Conservation (phyloP, 148 eudicot genomes). For the Vaccinium darrowii region DNA sequence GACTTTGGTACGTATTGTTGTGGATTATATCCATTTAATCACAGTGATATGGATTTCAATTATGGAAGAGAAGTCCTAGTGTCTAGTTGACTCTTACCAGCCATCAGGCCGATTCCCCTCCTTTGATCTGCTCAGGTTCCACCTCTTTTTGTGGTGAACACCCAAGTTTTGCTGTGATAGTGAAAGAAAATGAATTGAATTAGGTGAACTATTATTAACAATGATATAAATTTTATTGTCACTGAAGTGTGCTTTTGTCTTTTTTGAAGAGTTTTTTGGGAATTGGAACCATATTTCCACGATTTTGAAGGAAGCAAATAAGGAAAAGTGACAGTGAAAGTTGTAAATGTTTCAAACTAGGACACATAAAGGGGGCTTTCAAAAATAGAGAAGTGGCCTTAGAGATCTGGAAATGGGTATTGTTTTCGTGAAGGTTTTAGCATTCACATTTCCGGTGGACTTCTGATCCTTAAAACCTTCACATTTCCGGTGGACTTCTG, state of each 20-base stretch:
- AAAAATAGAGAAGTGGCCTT: neutral
- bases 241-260: neutral
- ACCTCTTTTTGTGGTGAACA: neutral
- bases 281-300: neutral
- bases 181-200: neutral
- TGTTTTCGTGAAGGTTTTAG: neutral
- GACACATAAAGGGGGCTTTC: neutral
- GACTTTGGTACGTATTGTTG: conserved; percentile 70
- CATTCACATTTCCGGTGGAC: neutral
- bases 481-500: neutral
- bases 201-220: neutral
- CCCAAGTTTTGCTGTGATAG: neutral
- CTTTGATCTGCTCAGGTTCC: neutral
- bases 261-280: neutral
- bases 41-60: neutral
- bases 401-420: neutral
- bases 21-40: neutral
- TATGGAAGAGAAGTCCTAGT: neutral
- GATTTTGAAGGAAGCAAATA: neutral
- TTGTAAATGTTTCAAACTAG: neutral
- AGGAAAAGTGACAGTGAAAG: neutral
- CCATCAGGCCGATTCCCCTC: neutral
- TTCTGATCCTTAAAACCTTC: neutral
- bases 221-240: neutral
- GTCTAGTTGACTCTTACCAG: neutral